These are phyloP conservation scores for Ceratocystis cacaofunesta DNA, from an alignment of 2,329 filamentous ascomycete species.

Conservation along the genomic window DNA sequence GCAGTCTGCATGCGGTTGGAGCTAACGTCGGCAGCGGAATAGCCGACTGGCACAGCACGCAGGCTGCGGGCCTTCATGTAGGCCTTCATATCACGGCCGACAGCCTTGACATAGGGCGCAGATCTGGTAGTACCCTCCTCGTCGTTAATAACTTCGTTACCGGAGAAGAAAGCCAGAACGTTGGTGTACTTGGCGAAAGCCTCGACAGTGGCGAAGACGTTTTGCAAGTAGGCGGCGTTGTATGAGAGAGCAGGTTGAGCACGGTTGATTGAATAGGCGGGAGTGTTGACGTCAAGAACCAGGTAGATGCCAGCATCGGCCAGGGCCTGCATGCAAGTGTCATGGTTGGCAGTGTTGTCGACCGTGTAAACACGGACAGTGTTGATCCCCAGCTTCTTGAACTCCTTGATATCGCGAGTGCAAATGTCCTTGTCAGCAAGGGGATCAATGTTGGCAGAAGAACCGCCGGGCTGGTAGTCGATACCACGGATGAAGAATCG, in stretches of 20 bases:
- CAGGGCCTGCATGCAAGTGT: slow-evolving; percentile 69
- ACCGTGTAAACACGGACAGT: slow-evolving; percentile 85
- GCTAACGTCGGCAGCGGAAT: slow-evolving; percentile 65
- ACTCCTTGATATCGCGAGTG: slow-evolving; percentile 64
- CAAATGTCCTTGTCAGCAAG: slow-evolving; percentile 57
- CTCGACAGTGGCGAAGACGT: slow-evolving; percentile 78
- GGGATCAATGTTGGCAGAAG: slow-evolving; percentile 48
- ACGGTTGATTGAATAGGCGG: slow-evolving; percentile 76
- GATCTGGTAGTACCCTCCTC: slow-evolving; percentile 44
- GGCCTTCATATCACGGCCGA: slow-evolving; percentile 61
- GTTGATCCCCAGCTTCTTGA: slow-evolving; percentile 78
- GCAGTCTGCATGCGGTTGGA: slow-evolving; percentile 78
- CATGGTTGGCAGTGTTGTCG: slow-evolving; percentile 71
- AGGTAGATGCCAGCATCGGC: slow-evolving; percentile 82
- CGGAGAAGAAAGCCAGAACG: slow-evolving; percentile 73
- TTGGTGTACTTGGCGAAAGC: slow-evolving; percentile 71
- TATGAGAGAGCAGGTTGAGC: slow-evolving; percentile 53
- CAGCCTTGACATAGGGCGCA: slow-evolving; percentile 63
- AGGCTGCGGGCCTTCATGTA: slow-evolving; percentile 49
- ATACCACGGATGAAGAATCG: slow-evolving; percentile 47
- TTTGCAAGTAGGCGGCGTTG: slow-evolving; percentile 71
- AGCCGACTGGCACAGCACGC: slow-evolving; percentile 58
- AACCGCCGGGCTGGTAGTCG: slow-evolving; percentile 49
- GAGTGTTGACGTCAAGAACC: slow-evolving; percentile 81
- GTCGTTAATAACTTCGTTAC: slow-evolving; percentile 68